Conservation (phyloP, 2,329 filamentous ascomycete genomes). For the Beauveria varroae region DNA sequence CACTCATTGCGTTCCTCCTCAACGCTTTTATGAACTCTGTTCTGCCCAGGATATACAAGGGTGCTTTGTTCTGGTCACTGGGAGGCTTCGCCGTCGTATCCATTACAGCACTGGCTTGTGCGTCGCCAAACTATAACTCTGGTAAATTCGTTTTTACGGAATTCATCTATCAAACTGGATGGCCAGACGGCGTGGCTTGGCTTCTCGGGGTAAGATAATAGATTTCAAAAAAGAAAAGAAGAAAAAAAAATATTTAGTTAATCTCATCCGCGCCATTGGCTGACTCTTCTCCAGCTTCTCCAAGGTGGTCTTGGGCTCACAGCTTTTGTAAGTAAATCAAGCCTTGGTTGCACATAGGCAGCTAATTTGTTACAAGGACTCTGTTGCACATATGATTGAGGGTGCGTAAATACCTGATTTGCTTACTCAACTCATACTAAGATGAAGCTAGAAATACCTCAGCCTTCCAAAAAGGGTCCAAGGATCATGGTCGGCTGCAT, state of each 20-base stretch:
- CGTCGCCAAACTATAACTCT: constrained; percentile 49
- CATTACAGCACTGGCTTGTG: constrained; percentile 58
- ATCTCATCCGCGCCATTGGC: neutral
- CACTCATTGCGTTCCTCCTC: constrained; percentile 21
- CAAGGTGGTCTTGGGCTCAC: constrained; percentile 26
- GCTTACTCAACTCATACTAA: neutral
- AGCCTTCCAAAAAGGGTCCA: constrained; percentile 23
- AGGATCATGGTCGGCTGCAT: constrained; percentile 47
- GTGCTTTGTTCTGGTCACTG: constrained; percentile 63
- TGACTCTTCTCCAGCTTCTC: constrained; percentile 15
- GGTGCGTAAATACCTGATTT: constrained; percentile 2
- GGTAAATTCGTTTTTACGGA: constrained; percentile 24
- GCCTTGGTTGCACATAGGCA: too few species aligned
- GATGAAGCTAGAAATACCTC: constrained; percentile 19
- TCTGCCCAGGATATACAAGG: constrained; percentile 45
- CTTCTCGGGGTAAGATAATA: constrained; percentile 20
- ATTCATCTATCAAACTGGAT: constrained; percentile 26
- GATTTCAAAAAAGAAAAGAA: too few species aligned
- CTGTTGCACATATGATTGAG: constrained; percentile 29
- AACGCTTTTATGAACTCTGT: constrained; percentile 26
- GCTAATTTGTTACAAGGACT: constrained; percentile 17
- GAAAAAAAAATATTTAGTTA: accelerated
- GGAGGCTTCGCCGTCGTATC: constrained; percentile 60
- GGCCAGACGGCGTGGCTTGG: constrained; percentile 28
- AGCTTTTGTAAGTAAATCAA: constrained; percentile 18